A percentile compares a stretch with the other conserved stretches of the same genome.
These are phyloP conservation scores for Boletus pseudopeckii DNA, from an alignment of 768 basidiomycete genomes.

Conservation along the genomic window DNA sequence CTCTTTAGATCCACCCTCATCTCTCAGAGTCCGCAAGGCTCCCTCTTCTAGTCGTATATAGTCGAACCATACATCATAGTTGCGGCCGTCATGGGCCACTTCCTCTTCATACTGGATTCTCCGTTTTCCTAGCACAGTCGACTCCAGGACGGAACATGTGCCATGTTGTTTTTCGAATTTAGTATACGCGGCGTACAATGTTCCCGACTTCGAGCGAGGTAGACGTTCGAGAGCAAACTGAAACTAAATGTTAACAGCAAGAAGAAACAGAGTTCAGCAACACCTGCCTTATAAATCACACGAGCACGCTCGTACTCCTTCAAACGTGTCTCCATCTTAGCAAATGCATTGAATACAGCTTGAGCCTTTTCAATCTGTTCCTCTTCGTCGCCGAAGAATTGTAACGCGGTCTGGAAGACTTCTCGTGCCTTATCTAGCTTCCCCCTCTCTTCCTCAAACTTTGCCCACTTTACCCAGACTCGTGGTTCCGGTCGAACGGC, in stretches of 20 bases:
- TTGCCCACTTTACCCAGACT: slow-evolving; percentile 81
- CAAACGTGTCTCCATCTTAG: slow-evolving; percentile 93
- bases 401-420: slow-evolving; percentile 87
- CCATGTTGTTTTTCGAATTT: slow-evolving; percentile 99
- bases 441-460: slow-evolving; percentile 78
- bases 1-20: slow-evolving; percentile 69
- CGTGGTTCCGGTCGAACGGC: slow-evolving; percentile 73
- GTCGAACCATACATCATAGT: slow-evolving; percentile 99
- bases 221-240: slow-evolving; percentile 95
- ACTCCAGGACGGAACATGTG: slow-evolving; percentile 79
- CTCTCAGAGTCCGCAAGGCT: slow-evolving; percentile 69
- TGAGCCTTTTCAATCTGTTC: slow-evolving; percentile 88
- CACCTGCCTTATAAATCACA: slow-evolving; percentile 92
- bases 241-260: not conserved
- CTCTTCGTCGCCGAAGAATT: slow-evolving; percentile 86
- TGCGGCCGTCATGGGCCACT: slow-evolving; percentile 81
- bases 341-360: slow-evolving; percentile 88
- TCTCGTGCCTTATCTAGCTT: slow-evolving; percentile 72
- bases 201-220: slow-evolving; percentile 86
- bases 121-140: slow-evolving; percentile 95
- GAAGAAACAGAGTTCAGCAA: not conserved
- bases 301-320: slow-evolving; percentile 97
- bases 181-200: slow-evolving; percentile 88
- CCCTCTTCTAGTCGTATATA: slow-evolving; percentile 92
- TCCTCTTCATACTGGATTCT: slow-evolving; percentile 99